Evolutionary conservation across 148 eudicot species (phyloP), one percentile per base, ranked within the genome.

Genomic region (Rheum nobile): DNA sequence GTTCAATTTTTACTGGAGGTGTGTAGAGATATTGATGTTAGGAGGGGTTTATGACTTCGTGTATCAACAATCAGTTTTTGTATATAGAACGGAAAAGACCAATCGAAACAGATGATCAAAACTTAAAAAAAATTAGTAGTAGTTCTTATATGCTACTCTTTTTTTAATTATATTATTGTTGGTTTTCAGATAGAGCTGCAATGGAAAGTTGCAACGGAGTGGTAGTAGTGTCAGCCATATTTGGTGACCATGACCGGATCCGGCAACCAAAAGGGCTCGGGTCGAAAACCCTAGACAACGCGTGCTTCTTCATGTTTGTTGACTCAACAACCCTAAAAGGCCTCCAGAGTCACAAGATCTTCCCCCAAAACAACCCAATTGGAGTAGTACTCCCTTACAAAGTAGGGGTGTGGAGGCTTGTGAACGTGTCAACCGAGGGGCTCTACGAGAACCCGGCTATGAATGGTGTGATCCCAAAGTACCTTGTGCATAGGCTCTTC

Each of bases 401-500:
- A 46, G 83, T 92, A 13, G 99, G 99, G 0, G 97, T 72, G 0
- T 95, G 99, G 99, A 92, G 92, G 67, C 79, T 95, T 10, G 77
- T 95, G 10, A 86, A 75, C 17, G 90, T 92, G 2, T 76, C 83
- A 0, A 82, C 78, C 0, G 72, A 80, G 19, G 50, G 70, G 4
- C 75, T 88, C 14, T 95, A 92, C 71, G 67, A 76, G 16, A 94
- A 88, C 22, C 84, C 93, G 6, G 97, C 97, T 4, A 90, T 92
- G 99, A 95, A 92, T 57, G 99, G 99, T 26, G 88, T 87, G 44
- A 90, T 95, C 75, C 92, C 90, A 0, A 95, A 95, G 67, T 90
- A 87, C 75, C 73, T 95, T n/a, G 90, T 89, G 63, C 99, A 95
- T 77, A 89, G 99, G 73, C 85, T 95, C 8, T 95, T 95, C 39